These are phyloP conservation scores for Hippophae tibetana DNA, from an alignment of 306 rosid genomes.

Conservation along the genomic window DNA sequence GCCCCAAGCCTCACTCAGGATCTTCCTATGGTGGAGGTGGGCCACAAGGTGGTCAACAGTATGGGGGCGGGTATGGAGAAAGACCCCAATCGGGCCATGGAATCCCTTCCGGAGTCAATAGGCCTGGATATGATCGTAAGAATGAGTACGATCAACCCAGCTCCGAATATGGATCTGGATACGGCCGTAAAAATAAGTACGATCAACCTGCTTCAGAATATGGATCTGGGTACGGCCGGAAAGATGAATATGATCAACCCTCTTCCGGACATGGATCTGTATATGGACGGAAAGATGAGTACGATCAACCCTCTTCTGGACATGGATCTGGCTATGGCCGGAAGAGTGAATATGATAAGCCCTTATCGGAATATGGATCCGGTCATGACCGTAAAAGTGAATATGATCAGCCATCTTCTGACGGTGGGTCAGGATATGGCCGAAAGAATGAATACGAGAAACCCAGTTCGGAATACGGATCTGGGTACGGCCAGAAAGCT, in stretches of 20 bases:
- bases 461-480: background rate
- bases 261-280: constrained; percentile 13
- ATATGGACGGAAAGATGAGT: constrained; percentile 11
- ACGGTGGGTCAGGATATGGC: background rate
- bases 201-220: constrained; percentile 15
- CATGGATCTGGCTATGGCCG: constrained; percentile 17
- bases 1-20: constrained; percentile 48
- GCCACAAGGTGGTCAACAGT: constrained; percentile 18
- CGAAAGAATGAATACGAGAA: background rate
- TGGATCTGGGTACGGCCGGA: constrained; percentile 17
- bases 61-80: constrained; percentile 11
- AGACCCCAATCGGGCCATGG: constrained; percentile 28
- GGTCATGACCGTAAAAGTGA: constrained; percentile 16
- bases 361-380: background rate
- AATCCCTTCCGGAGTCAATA: constrained; percentile 11
- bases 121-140: constrained; percentile 14
- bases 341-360: background rate
- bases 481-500: background rate
- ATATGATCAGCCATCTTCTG: background rate
- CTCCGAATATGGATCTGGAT: constrained; percentile 12
- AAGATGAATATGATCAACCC: constrained; percentile 3
- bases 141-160: background rate
- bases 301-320: background rate
- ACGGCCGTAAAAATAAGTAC: no score
- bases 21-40: constrained; percentile 9